Evolutionary conservation across 495 filamentous ascomycete genomes (phyloP).

Genomic region (Talaromyces nanjingensis): DNA sequence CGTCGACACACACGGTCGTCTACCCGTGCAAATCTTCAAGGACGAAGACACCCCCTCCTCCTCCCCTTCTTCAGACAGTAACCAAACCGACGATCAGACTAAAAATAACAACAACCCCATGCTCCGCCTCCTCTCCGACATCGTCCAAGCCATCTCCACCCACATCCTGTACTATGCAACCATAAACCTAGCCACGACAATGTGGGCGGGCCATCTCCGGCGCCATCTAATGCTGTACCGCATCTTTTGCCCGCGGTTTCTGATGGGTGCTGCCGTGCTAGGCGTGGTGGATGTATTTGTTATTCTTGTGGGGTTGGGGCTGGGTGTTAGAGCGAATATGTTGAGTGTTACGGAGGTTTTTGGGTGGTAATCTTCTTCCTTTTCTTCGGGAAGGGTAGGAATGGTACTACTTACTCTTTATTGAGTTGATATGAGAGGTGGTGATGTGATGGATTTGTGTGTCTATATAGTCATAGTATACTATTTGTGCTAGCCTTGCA

Average conservation of each 20-base stretch:
- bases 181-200: slow-evolving; percentile 73
- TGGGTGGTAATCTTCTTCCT: slow-evolving; percentile 43
- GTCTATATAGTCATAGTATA: background rate
- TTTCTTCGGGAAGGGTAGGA: too few species aligned
- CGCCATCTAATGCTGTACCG: slow-evolving; percentile 95
- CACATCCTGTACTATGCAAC: slow-evolving; percentile 76
- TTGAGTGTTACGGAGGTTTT: slow-evolving; percentile 81
- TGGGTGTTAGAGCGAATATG: slow-evolving; percentile 63
- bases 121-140: slow-evolving; percentile 52
- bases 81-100: slow-evolving; percentile 39
- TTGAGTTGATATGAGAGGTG: too few species aligned
- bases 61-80: slow-evolving; percentile 6
- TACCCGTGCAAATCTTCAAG: slow-evolving; percentile 11
- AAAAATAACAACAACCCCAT: background rate
- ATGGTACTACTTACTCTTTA: too few species aligned
- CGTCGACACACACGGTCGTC: slow-evolving; percentile 28
- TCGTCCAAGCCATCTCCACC: slow-evolving; percentile 61
- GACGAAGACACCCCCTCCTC: background rate
- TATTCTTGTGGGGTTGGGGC: slow-evolving; percentile 56
- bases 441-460: background rate
- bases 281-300: slow-evolving; percentile 70
- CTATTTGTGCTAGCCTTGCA: background rate
- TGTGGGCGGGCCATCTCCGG: slow-evolving; percentile 79
- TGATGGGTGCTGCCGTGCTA: slow-evolving; percentile 70
- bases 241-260: slow-evolving; percentile 87